Conservation (phyloP, 2,329 filamentous ascomycete genomes). For the Amauroascus niger region DNA sequence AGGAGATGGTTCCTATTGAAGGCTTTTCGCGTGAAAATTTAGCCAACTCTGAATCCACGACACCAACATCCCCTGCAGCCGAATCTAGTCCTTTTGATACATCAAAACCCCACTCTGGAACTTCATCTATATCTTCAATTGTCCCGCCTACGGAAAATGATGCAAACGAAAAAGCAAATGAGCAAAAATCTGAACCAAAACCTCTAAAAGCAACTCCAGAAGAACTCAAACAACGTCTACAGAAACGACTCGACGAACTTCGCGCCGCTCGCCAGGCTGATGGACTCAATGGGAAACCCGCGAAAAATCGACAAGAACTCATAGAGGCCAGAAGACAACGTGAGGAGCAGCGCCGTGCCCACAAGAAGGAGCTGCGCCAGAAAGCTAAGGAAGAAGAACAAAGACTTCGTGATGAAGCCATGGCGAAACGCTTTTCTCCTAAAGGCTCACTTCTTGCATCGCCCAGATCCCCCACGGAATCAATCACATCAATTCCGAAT, state of each 20-base stretch:
- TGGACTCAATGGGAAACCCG: conserved; percentile 67
- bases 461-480: conserved; percentile 42
- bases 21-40: conserved; percentile 39
- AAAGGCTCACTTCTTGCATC: conserved; percentile 50
- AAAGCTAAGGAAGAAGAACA: conserved; percentile 74
- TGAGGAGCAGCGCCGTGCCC: conserved; percentile 72
- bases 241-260: conserved; percentile 73
- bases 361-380: conserved; percentile 75
- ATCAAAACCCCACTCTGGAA: conserved; percentile 42
- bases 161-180: conserved; percentile 18
- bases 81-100: conserved; percentile 50
- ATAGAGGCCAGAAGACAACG: conserved; percentile 83
- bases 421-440: conserved; percentile 46
- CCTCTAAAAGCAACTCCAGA: conserved; percentile 60
- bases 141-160: conserved; percentile 35
- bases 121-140: conserved; percentile 61
- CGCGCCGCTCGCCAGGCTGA: conserved; percentile 81
- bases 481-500: conserved; percentile 39
- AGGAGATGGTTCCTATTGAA: conserved; percentile 40
- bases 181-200: conserved; percentile 34
- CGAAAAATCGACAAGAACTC: conserved; percentile 79
- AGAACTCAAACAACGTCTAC: conserved; percentile 65
- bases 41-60: conserved; percentile 32
- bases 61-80: conserved; percentile 37
- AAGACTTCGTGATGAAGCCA: conserved; percentile 47